These are phyloP conservation scores for Penicillium sp. DNA, from an alignment of 2,329 filamentous ascomycete genomes.

Conservation along the genomic window DNA sequence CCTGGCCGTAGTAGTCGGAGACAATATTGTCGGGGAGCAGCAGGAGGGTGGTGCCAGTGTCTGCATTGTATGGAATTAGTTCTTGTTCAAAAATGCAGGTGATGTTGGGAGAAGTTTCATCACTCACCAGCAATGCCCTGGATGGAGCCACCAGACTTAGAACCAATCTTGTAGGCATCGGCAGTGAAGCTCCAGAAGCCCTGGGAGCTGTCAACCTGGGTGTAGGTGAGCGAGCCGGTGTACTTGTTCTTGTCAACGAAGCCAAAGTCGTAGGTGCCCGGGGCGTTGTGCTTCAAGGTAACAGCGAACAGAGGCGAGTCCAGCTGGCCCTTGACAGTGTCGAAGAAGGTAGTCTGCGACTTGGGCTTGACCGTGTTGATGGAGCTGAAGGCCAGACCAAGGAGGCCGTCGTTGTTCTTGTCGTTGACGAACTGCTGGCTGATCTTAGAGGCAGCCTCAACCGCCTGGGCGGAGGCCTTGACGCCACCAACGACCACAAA, in stretches of 20 bases:
- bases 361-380: conserved; percentile 60
- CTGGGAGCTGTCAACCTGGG: conserved; percentile 57
- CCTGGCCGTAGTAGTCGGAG: conserved; percentile 61
- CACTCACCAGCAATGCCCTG: conserved; percentile 56
- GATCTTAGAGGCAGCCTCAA: conserved; percentile 65
- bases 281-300: conserved; percentile 55
- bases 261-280: conserved; percentile 60
- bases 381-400: conserved; percentile 61
- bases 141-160: conserved; percentile 45
- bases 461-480: conserved; percentile 62
- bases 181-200: conserved; percentile 66
- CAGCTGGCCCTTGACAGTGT: conserved; percentile 57
- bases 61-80: conserved; percentile 31
- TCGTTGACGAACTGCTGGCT: conserved; percentile 57
- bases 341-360: conserved; percentile 61
- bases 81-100: neutral
- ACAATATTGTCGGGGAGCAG: conserved; percentile 59
- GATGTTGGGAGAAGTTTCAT: neutral
- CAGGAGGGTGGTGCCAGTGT: conserved; percentile 71
- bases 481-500: conserved; percentile 63
- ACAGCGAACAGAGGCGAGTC: conserved; percentile 57
- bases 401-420: conserved; percentile 58
- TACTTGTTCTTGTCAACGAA: conserved; percentile 62
- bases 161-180: conserved; percentile 59
- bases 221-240: conserved; percentile 60